Percentiles rank a stretch among this genome's conserved stretches.
phyloP scores from a whole-genome alignment of 2,329 filamentous ascomycete species.

The Colletotrichum chrysophilum region DNA sequence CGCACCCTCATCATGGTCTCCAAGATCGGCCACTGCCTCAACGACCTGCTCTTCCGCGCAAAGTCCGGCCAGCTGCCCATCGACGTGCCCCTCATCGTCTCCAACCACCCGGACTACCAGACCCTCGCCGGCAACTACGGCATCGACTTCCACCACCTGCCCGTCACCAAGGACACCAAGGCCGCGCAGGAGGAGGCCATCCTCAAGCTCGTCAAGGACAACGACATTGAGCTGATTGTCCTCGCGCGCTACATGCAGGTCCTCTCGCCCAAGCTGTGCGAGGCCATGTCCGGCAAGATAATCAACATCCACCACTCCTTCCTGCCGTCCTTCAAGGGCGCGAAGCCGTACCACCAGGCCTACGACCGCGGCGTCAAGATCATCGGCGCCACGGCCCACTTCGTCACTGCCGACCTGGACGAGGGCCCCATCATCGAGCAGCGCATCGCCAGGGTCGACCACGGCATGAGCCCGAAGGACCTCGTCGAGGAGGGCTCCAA shows the following conservation, averaged over 20 bases:
- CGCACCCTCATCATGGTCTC: slow-evolving; percentile 88
- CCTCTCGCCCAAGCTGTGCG: slow-evolving; percentile 74
- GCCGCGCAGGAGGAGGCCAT: slow-evolving; percentile 73
- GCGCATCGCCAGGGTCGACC: slow-evolving; percentile 77
- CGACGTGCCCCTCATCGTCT: slow-evolving; percentile 79
- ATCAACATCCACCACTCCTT: slow-evolving; percentile 94
- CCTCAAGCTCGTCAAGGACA: slow-evolving; percentile 70
- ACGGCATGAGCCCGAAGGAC: slow-evolving; percentile 77
- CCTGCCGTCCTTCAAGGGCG: slow-evolving; percentile 86
- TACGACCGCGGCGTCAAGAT: slow-evolving; percentile 89
- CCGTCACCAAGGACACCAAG: slow-evolving; percentile 81
- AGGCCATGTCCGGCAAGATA: slow-evolving; percentile 82
- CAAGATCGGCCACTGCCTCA: slow-evolving; percentile 86
- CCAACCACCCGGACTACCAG: slow-evolving; percentile 79
- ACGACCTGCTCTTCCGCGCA: slow-evolving; percentile 82
- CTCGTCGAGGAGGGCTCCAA: slow-evolving; percentile 82
- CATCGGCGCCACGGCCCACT: slow-evolving; percentile 85
- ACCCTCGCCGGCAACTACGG: slow-evolving; percentile 74
- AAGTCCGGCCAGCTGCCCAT: slow-evolving; percentile 77
- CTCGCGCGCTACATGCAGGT: slow-evolving; percentile 90
- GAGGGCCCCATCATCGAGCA: slow-evolving; percentile 91
- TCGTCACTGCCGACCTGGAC: slow-evolving; percentile 84
- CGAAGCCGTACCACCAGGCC: slow-evolving; percentile 87
- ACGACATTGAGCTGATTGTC: slow-evolving; percentile 79
- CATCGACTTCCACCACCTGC: slow-evolving; percentile 81